A percentile compares a stretch with the other conserved stretches of the same genome.
Evolutionary conservation across 306 rosid genomes (phyloP).

Genomic region (Acacia acuminata): DNA sequence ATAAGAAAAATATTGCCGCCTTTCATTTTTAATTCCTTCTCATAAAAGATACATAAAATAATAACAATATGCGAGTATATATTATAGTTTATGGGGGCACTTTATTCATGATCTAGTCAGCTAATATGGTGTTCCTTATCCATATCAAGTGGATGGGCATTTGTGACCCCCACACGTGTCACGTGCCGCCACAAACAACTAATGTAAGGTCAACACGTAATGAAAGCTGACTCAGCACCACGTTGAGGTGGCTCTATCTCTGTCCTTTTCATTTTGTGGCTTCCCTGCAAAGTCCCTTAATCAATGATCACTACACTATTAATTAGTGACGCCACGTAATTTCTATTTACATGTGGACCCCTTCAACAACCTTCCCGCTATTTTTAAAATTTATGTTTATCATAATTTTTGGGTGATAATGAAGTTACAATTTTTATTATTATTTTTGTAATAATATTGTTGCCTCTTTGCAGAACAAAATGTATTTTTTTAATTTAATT

Average conservation of each 20-base stretch:
- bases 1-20: neutral
- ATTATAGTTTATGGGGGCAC: neutral
- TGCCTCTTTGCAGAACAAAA: neutral
- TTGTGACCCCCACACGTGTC: neutral
- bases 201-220: neutral
- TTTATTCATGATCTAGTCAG: neutral
- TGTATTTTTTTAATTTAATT: neutral
- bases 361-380: neutral
- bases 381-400: neutral
- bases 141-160: neutral
- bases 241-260: neutral
- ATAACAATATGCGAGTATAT: no score
- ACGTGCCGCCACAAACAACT: neutral
- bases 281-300: neutral
- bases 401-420: neutral
- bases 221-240: conserved; percentile 10
- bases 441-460: neutral
- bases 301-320: neutral
- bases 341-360: neutral
- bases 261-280: neutral
- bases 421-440: neutral
- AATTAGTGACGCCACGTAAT: neutral
- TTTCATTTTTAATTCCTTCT: neutral
- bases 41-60: neutral
- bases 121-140: neutral